Evolutionary conservation across 179 eudicot genomes (phyloP), one percentile per base, ranked within the genome.

Genomic region (Pouteria campechiana): DNA sequence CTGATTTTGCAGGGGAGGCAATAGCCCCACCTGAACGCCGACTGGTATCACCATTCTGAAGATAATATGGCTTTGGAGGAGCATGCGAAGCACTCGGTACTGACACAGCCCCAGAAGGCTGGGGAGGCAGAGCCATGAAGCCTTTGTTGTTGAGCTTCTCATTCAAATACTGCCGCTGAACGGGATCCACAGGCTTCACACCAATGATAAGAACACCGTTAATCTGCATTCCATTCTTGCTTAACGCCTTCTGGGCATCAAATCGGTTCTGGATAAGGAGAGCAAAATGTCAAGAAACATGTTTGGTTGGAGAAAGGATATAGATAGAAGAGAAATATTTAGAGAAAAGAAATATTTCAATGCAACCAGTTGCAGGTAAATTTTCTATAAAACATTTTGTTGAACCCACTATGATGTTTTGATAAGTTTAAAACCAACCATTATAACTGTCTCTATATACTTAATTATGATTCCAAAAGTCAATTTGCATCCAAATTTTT

Each of bases 161-260:
- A 44, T 50, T 69, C 21, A 92, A 77, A 45, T 64, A 68, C 48
- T 73, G 88, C 19, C 78, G 79, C 40, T 87, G 99, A n/a, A 46
- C 50, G 17, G 86, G 78, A 57, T 92, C 99, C 17, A 78, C 86
- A 8, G 73, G 78, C 56, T 83, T 92, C 64, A 92, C 99, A 19
- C 99, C 99, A 20, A 92, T 73, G 4, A 87, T 83, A 7, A 92
- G 79, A 58, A 72, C 83, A 35, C 83, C 93, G 42, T 87, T 87
- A 57, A 92, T 66, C 56, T 71, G 83, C 70, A 64, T 71, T 14
- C 96, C 96, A n/a, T 87, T 74, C 59, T 78, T 92, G 73, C 67
- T 78, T 17, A 92, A 83, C 32, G 99, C 96, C 60, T 74, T 83
- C 20, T 70, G 88, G 17, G 99, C 99, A 80, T 78, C 99, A 33